Evolutionary conservation across 1,284 basidiomycete species (phyloP), one percentile per base, ranked within the genome.

Genomic region (Malassezia sp.): DNA sequence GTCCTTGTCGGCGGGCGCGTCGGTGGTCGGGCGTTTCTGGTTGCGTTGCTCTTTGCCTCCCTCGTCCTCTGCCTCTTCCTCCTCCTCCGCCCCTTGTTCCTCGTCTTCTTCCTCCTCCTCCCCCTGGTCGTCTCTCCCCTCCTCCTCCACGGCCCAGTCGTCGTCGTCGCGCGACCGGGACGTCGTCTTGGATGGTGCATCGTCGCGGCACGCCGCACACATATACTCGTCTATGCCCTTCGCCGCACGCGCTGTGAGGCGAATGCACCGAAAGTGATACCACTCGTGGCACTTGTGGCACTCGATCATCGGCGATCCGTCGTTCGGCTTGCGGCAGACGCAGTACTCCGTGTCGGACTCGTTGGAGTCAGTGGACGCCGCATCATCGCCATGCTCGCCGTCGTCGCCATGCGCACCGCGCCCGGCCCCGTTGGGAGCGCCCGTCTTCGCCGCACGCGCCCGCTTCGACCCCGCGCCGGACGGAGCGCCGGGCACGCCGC

Each of bases 221-320:
- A 54, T 34, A 38, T 65, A 69, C 20, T 60, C 60, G 22, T 55
- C 49, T 26, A 69, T 56, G 35, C 52, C 54, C 29, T 61, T 54
- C 26, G 63, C 64, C 9, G 46, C 60, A 12, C 53, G 51, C 36
- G 66, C 54, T 3, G 59, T 56, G 33, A 67, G 53, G 23, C 57
- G 57, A 24, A 69, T 54, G 50, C 66, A 69, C 14, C 44, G 48
- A 29, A 65, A 62, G 26, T 69, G 66, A 40, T 52, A 69, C 66
- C 66, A 69, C 35, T 69, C 60, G 32, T 57, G 52, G 32, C 66
- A 69, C 4, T 34, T 52, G 28, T 53, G 58, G 52, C 65, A 67
- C 24, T 54, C 61, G 20, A 65, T 61, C 64, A 69, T 67, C 24
- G 64, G 63, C 17, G 58, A 56, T 12, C 63, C 63, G 46, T 69